Evolutionary conservation across 192 early-diverging fungal species (phyloP).

Genomic region (Backusella westeae): DNA sequence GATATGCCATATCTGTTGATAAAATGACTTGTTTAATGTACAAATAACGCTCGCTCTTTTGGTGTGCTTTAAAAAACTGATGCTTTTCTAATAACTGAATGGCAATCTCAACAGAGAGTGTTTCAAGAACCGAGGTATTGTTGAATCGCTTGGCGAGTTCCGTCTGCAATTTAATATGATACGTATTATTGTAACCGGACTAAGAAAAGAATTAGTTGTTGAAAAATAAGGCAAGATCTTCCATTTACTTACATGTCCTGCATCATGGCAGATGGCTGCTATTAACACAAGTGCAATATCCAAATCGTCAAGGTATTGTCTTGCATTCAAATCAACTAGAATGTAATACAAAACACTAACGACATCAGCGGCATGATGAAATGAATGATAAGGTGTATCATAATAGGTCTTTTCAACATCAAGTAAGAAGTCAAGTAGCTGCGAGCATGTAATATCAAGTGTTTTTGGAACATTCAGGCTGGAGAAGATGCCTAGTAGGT

Average conservation of each 20-base stretch:
- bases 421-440: slow-evolving; percentile 81
- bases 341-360: slow-evolving; percentile 78
- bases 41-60: slow-evolving; percentile 33
- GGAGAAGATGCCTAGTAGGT: slow-evolving; percentile 77
- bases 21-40: slow-evolving; percentile 69
- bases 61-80: slow-evolving; percentile 54
- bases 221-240: not conserved
- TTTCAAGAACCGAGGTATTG: slow-evolving; percentile 78
- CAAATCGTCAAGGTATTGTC: slow-evolving; percentile 60
- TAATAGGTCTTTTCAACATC: slow-evolving; percentile 76
- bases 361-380: slow-evolving; percentile 88
- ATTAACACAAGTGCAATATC: slow-evolving; percentile 76
- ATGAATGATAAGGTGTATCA: slow-evolving; percentile 85
- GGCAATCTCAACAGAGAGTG: slow-evolving; percentile 71
- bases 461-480: slow-evolving; percentile 56
- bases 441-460: slow-evolving; percentile 52
- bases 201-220: slow-evolving; percentile 28
- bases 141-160: slow-evolving; percentile 66
- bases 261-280: slow-evolving; percentile 84
- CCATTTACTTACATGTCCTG: slow-evolving; percentile 63
- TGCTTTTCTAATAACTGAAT: slow-evolving; percentile 66
- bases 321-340: slow-evolving; percentile 66
- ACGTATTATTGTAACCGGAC: slow-evolving; percentile 87
- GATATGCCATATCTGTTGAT: slow-evolving; percentile 83
- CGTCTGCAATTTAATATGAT: slow-evolving; percentile 77